These are phyloP conservation scores for Jackrogersella minutella DNA, from an alignment of 495 filamentous ascomycete species.

Conservation along the genomic window DNA sequence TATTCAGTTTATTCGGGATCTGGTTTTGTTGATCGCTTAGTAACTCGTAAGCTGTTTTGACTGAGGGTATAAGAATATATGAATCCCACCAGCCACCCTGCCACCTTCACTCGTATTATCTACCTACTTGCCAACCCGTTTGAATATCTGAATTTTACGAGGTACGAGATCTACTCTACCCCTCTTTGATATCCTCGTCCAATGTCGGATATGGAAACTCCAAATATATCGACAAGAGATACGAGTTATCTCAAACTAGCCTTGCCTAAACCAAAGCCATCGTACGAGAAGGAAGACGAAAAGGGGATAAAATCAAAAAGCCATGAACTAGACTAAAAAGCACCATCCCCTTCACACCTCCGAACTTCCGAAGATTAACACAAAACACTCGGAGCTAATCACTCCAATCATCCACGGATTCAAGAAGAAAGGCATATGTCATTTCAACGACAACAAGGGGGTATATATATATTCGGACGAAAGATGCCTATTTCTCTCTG, in stretches of 20 bases:
- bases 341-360: background rate
- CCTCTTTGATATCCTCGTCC: background rate
- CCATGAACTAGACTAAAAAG: too few relatives aligned
- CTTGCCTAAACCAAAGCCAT: background rate
- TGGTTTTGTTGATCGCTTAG: too few relatives aligned
- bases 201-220: too few relatives aligned
- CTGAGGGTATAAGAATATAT: background rate
- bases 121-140: background rate
- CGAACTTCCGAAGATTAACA: background rate
- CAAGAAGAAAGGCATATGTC: background rate
- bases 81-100: too few relatives aligned
- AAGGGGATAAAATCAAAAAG: background rate
- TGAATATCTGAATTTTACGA: background rate
- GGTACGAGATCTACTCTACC: background rate
- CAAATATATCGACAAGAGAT: background rate
- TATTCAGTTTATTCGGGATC: background rate
- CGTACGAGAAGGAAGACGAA: background rate
- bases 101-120: too few relatives aligned
- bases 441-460: conserved; percentile 12
- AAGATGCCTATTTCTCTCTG: conserved; percentile 19
- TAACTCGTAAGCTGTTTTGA: background rate
- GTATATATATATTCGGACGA: conserved; percentile 30
- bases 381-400: background rate
- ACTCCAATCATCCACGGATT: background rate
- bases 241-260: background rate